These are phyloP conservation scores for Candida easanensis DNA, from an alignment of 805 yeast species.

Conservation along the genomic window DNA sequence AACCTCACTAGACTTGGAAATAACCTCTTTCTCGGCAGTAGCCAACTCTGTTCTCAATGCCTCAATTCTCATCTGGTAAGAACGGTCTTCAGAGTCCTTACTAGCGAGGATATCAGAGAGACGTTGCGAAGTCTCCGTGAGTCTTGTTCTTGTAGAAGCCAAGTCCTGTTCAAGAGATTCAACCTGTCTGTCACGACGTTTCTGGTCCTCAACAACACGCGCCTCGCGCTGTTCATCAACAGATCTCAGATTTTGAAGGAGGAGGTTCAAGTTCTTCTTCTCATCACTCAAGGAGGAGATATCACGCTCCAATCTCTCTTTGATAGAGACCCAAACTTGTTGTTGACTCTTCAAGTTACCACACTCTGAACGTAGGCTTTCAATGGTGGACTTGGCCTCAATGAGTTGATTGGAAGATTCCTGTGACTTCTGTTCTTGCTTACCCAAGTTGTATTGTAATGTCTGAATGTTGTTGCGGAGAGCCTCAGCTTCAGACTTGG, in stretches of 20 bases:
- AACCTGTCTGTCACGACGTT: constrained; percentile 46
- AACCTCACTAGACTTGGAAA: constrained; percentile 37
- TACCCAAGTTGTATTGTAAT: constrained; percentile 40
- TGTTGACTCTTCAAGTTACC: constrained; percentile 55
- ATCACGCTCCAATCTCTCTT: constrained; percentile 50
- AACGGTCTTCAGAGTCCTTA: constrained; percentile 54
- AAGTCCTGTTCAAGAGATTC: constrained; percentile 48
- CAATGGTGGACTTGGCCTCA: constrained; percentile 45
- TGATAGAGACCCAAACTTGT: constrained; percentile 45
- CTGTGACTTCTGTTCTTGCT: constrained; percentile 49
- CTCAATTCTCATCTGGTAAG: constrained; percentile 60
- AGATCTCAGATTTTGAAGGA: constrained; percentile 59
- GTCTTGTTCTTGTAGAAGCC: constrained; percentile 40
- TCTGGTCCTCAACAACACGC: constrained; percentile 46
- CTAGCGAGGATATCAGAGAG: constrained; percentile 48
- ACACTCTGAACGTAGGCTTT: constrained; percentile 43
- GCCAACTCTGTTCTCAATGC: constrained; percentile 45
- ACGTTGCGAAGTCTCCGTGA: constrained; percentile 49
- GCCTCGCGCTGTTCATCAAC: constrained; percentile 59
- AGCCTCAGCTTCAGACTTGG: constrained; percentile 45
- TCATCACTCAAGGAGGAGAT: constrained; percentile 54
- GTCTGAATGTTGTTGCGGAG: constrained; percentile 36
- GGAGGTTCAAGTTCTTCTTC: constrained; percentile 51
- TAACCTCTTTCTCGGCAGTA: constrained; percentile 39
- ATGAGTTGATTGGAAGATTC: constrained; percentile 52